Evolutionary conservation across 257 asterid genomes (phyloP), one percentile per base, ranked within the genome.

Genomic region (Avicennia marina): DNA sequence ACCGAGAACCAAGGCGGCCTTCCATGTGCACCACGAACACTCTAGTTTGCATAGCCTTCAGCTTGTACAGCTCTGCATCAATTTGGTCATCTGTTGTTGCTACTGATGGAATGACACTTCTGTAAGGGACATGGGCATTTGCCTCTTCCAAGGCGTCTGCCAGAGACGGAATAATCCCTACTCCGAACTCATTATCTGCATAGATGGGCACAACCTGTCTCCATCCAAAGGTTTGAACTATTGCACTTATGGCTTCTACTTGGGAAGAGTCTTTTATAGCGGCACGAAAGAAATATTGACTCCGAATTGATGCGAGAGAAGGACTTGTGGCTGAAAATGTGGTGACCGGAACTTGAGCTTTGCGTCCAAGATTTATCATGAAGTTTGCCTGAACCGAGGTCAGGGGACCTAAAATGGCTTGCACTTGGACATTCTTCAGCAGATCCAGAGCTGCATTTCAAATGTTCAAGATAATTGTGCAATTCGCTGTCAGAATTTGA

Each of bases 301-400:
- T 75, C 11, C 64, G 70, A 1, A 52, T 49, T 2, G 81, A 64
- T 4, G 74, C 7, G 2, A 82, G 79, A 20, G 76, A 75, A 1
- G 86, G 89, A 33, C 89, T 80, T 11, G 88, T 72, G 52, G 86
- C 86, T 0, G 91, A 64, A 36, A 78, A 82, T 0, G 95, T 75
- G 38, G 82, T 70, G 11, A 85, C 38, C 0, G 86, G 95, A 0
- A 81, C 90, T 7, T 58, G 77, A 59, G 84, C 67, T 59, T 73
- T 80, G 7, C 62, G 56, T 27, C 91, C 89, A 0, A 85, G 84
- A 26, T 53, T 40, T 12, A 80, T 76, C 16, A 77, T 4, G 50
- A 82, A 82, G 16, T 64, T 60, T 15, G 90, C 75, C 61, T 82
- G 79, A 63, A 39, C 58, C 15, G 95, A 85, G 49, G 51, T 43